Evolutionary conservation across 495 filamentous ascomycete genomes (phyloP), one percentile per base, ranked within the genome.

Genomic region (Penicillium coprophilum): DNA sequence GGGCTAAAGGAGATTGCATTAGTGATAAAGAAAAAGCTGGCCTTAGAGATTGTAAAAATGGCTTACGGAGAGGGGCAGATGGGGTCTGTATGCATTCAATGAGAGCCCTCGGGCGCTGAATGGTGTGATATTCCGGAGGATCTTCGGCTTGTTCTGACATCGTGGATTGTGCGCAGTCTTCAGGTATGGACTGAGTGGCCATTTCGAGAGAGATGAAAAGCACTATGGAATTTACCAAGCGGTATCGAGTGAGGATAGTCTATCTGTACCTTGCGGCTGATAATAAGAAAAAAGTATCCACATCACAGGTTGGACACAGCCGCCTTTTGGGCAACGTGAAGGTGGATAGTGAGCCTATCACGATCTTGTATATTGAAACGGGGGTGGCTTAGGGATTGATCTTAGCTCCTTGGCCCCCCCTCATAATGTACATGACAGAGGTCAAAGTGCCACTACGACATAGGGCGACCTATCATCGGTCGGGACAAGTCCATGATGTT

Each of bases 51-150:
- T 13, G 17, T 15, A 36, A 15, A 13, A 36, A 6, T 1, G 5
- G 3, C 47, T 50, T 24, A 50, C 47, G 47, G 8, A 15, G 10
- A 24, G 47, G 47, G 47, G 47, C 47, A n/a, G 32, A 32, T 23
- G 47, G 15, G 23, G 47, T 28, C 23, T 20, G 47, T 24, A 50
- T 50, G 13, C 47, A 50, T n/a, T 50, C 32, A 13, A 50, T 50
- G 15, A 17, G 11, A 7, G 47, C 17, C 8, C 32, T 50, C 11
- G 32, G 32, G 4, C 19, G 47, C 19, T 31, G 47, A 13, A 50
- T 39, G 17, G 12, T 50, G 30, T 50, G 31, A 13, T 50, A 50
- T 13, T 38, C 21, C 20, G 47, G 32, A 7, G 47, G 47, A 13
- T 50, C 13, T 1, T 50, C 47, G 23, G 47, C 31, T 23, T 21